Conservation (phyloP, 805 yeast genomes). For the Wickerhamiella shivajii region DNA sequence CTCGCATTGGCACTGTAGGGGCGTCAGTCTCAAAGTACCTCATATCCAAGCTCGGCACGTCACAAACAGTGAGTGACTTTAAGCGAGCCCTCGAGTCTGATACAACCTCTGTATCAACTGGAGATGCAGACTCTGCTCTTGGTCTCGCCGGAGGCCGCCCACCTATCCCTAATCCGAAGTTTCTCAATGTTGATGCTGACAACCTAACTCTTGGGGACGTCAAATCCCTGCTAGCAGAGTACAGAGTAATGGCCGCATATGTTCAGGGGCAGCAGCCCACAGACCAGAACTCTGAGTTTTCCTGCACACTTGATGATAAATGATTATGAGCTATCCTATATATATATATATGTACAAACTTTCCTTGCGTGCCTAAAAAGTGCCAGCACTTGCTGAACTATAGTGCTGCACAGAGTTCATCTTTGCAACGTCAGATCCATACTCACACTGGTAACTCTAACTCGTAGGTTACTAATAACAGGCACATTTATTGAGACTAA, state of each 20-base stretch:
- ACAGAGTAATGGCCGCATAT: conserved; percentile 24
- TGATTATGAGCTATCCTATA: no score
- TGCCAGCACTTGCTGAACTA: no score
- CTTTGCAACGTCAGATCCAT: no score
- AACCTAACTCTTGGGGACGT: conserved; percentile 25
- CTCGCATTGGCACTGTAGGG: conserved; percentile 9
- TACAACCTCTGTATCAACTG: conserved; percentile 1
- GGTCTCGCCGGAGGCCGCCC: conserved; percentile 1
- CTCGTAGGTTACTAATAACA: no score
- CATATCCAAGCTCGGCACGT: conserved; percentile 2
- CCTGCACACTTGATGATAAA: background rate
- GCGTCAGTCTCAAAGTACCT: conserved; percentile 7
- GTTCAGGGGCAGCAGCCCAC: conserved; percentile 10
- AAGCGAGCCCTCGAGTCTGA: conserved; percentile 4
- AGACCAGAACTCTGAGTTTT: background rate
- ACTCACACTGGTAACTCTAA: no score
- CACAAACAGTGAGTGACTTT: conserved; percentile 6
- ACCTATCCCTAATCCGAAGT: conserved; percentile 13
- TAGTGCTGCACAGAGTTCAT: no score
- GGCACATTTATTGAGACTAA: no score
- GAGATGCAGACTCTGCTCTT: conserved; percentile 3
- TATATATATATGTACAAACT: no score
- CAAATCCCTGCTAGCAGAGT: conserved; percentile 24
- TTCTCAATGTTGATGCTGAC: conserved; percentile 20
- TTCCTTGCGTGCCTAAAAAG: no score